phyloP scores from a whole-genome alignment of 441 rosid genomes.

The Eutrema salsugineum region DNA sequence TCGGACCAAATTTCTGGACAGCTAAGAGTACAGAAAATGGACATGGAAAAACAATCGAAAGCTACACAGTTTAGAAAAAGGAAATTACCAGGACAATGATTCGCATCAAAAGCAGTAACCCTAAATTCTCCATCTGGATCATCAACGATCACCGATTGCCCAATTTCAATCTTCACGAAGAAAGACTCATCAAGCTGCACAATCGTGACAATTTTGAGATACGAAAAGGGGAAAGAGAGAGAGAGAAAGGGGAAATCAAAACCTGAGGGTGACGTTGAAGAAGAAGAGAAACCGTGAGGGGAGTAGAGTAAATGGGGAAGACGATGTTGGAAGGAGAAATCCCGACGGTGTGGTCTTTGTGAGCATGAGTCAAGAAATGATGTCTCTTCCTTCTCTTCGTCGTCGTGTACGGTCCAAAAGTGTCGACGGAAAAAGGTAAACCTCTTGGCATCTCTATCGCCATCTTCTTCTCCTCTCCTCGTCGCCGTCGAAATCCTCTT shows the following conservation, averaged over 20 bases:
- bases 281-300: conserved; percentile 58
- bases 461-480: conserved; percentile 28
- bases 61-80: not conserved
- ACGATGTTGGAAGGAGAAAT: conserved; percentile 45
- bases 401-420: conserved; percentile 53
- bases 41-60: not conserved
- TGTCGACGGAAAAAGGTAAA: conserved; percentile 82
- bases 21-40: no score
- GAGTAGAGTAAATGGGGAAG: conserved; percentile 65
- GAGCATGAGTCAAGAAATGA: conserved; percentile 88
- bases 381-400: conserved; percentile 64
- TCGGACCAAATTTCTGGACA: not conserved
- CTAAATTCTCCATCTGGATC: conserved; percentile 61
- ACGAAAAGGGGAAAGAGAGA: not conserved
- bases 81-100: conserved; percentile 68
- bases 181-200: conserved; percentile 52
- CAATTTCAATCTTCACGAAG: conserved; percentile 62
- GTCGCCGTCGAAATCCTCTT: not conserved
- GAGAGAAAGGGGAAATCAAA: not conserved
- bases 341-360: conserved; percentile 71
- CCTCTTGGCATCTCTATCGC: conserved; percentile 88
- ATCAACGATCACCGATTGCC: conserved; percentile 46
- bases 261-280: conserved; percentile 62
- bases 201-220: not conserved
- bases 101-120: conserved; percentile 75